Conservation (phyloP, 257 asterid species). For the Nyctanthes arbortristis region DNA sequence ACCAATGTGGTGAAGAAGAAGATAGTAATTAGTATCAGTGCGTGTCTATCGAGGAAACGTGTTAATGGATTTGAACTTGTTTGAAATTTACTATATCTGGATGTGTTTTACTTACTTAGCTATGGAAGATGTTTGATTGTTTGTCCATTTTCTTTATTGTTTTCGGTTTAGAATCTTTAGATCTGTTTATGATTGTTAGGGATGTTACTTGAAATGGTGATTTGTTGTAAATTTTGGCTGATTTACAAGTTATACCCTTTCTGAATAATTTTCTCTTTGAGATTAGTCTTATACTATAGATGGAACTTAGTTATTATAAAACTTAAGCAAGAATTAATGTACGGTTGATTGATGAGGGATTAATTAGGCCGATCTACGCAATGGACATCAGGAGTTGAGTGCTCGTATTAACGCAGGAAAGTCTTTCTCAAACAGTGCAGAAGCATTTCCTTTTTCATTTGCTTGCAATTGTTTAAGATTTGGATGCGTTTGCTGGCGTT, state of each 20-base stretch:
- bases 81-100: neutral
- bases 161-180: conserved; percentile 9
- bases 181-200: conserved; percentile 21
- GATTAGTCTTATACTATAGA: too few species aligned
- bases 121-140: neutral
- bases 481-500: neutral
- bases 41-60: conserved; percentile 7
- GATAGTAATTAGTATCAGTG: neutral
- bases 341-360: too few species aligned
- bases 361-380: too few species aligned
- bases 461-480: neutral
- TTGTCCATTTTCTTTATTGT: neutral
- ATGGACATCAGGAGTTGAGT: neutral
- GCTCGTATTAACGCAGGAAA: neutral
- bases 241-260: neutral
- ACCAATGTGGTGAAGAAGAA: neutral
- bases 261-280: neutral
- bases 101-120: neutral
- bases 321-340: too few species aligned
- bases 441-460: neutral
- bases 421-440: neutral
- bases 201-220: conserved; percentile 14
- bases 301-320: too few species aligned
- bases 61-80: neutral
- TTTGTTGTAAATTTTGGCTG: neutral